A percentile compares a stretch with the other conserved stretches of the same genome.
phyloP scores from a whole-genome alignment of 345 rosid genomes.

The Arabis alpina region DNA sequence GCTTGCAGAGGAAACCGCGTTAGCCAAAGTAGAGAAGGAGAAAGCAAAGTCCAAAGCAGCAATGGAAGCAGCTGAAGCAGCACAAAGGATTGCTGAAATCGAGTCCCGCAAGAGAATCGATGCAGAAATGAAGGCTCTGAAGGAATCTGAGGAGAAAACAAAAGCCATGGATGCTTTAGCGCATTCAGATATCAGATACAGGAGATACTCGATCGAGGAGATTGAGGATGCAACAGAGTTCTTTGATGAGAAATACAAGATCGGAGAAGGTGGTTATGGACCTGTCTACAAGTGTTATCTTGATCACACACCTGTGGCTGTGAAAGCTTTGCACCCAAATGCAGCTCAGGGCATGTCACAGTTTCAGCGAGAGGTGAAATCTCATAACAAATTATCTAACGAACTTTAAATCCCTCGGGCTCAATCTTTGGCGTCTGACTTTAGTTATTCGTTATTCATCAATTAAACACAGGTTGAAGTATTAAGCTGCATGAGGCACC shows the following conservation, averaged over 20 bases:
- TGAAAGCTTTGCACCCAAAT: conserved; percentile 82
- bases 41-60: conserved; percentile 84
- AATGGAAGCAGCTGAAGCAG: conserved; percentile 84
- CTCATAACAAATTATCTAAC: conserved; percentile 17
- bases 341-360: conserved; percentile 93
- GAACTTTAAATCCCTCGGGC: background rate
- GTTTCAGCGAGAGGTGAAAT: conserved; percentile 86
- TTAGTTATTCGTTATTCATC: conserved; percentile 9
- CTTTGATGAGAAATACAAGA: conserved; percentile 63
- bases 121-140: conserved; percentile 81
- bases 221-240: conserved; percentile 82
- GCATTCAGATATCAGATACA: conserved; percentile 63
- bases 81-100: conserved; percentile 76
- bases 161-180: conserved; percentile 65
- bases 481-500: conserved; percentile 85
- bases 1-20: conserved; percentile 76
- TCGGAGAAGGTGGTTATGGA: conserved; percentile 97
- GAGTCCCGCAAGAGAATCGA: conserved; percentile 70
- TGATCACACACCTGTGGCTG: conserved; percentile 88
- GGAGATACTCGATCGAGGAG: conserved; percentile 81
- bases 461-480: conserved; percentile 68
- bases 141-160: conserved; percentile 71
- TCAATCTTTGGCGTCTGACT: conserved; percentile 18
- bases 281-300: conserved; percentile 80
- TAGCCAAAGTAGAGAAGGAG: conserved; percentile 78